Base-by-base conservation (phyloP, 2,329 filamentous ascomycete species). In the Akanthomyces muscarius region DNA sequence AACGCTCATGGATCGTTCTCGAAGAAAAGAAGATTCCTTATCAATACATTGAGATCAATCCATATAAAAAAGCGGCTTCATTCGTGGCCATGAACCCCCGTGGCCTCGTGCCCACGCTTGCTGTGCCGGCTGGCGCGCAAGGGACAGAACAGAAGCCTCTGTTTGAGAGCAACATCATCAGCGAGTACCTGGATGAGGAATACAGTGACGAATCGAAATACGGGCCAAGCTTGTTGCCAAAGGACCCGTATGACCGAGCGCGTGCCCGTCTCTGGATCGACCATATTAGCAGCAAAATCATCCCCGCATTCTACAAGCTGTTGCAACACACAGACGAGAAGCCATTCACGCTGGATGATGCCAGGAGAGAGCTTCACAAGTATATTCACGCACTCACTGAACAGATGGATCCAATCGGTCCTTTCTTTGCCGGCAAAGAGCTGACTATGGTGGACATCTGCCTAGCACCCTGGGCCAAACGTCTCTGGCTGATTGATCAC, bases 11-110 rank as follows among this genome's bases (percentile, higher is more conserved):
- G 87, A 86, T 91, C 65, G 84, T 87, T 1, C 81, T 93, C 13
- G 83, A 87, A 69, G 89, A 92, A 72, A 92, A 93, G 73, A 75
- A 80, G 2, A 88, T 92, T 36, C 83, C 85, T 18, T 88, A 93
- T 72, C 86, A 92, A 75, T 91, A 91, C 72, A 80, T 90, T 66
- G 88, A 91, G 77, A 87, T 92, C 64, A 92, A 92, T 73, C 90
- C 90, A 0, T 92, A 92, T 78, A 79, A 87, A 73, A 93, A 93
- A 70, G 86, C 85, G 0, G 75, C 83, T 4, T 86, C 83, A 1
- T 87, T 92, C 33, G 78, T 93, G 25, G 80, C 81, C 10, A 78
- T 93, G 66, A 94, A 94, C 70, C 90, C 90, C 0, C 84, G 89
- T 14, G 90, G 90, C 1, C 80, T 93, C 1, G 87, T 93, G 1